These are phyloP conservation scores for Myriosclerotinia curreyana DNA, from an alignment of 2,329 filamentous ascomycete species.

Conservation along the genomic window DNA sequence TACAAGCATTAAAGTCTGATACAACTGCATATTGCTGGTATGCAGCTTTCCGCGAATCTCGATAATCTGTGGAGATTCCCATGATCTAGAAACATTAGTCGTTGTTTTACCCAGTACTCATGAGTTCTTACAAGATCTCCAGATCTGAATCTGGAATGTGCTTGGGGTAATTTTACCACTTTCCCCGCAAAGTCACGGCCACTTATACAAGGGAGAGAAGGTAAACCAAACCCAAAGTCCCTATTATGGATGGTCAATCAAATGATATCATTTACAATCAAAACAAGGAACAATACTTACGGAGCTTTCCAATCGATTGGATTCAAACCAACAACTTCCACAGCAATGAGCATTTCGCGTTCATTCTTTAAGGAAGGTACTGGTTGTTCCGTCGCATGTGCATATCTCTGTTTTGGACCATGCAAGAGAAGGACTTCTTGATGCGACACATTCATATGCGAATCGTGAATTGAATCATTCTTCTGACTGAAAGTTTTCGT, in stretches of 20 bases:
- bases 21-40: constrained; percentile 52
- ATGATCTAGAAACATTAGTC: constrained; percentile 38
- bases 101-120: constrained; percentile 30
- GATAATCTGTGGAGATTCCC: constrained; percentile 38
- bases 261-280: constrained; percentile 4
- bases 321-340: constrained; percentile 61
- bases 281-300: constrained; percentile 63
- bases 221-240: constrained; percentile 38
- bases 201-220: constrained; percentile 36
- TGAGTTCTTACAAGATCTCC: constrained; percentile 50
- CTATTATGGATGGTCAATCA: constrained; percentile 24
- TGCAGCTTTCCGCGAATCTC: constrained; percentile 36
- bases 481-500: background rate
- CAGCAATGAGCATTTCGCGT: constrained; percentile 58
- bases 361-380: constrained; percentile 54
- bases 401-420: constrained; percentile 50
- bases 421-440: constrained; percentile 52
- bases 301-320: constrained; percentile 79
- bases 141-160: constrained; percentile 48
- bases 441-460: constrained; percentile 23
- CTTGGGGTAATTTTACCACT: constrained; percentile 50
- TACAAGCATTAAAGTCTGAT: constrained; percentile 37
- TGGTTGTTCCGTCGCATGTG: constrained; percentile 44
- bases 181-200: constrained; percentile 60
- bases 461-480: background rate